Evolutionary conservation across 768 basidiomycete genomes (phyloP), one percentile per base, ranked within the genome.

Genomic region (Boletus patriciae): DNA sequence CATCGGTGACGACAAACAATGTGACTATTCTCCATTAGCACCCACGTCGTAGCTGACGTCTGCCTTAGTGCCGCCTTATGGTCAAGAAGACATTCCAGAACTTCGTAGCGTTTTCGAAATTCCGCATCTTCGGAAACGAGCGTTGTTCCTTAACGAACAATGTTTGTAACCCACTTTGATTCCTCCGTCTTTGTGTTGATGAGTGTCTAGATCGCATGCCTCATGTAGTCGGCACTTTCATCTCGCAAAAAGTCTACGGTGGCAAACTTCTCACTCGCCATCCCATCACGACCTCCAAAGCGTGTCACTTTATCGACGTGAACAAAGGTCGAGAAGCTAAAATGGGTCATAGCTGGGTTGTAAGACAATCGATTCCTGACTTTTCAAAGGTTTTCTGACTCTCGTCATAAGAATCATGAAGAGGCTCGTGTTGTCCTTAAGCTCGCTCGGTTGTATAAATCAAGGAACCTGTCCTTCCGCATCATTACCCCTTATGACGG

Each of bases 401-500:
- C 29, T 18, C n/a, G 50, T 23, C 13, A 43, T 23, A 61, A 92
- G 90, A 92, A 92, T 70, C 45, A 38, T 10, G 59, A 67, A 42
- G 92, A 93, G 70, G 70, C 74, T 60, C 63, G 77, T 41, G 73
- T 78, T 50, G 78, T 86, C 21, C 63, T 86, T 13, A 75, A 80
- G 44, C 70, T 92, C 52, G 85, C 84, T 52, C 59, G 62, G 42
- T 70, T 80, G 41, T 79, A 88, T 40, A 70, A 84, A 64, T 69
- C 73, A 3, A 68, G 76, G 52, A 61, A 67, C 0, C 78, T 74
- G 62, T 70, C 73, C 3, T 92, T 80, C 72, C 77, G 80, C 45
- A 82, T 93, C 50, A 86, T 94, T 46, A 91, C 87, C 6, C 91
- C 90, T 0, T 93, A 93, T 74, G 88, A 88, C 64, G 83, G 76